phyloP scores from a whole-genome alignment of 2,329 filamentous ascomycete genomes.

The Pyricularia sp. region DNA sequence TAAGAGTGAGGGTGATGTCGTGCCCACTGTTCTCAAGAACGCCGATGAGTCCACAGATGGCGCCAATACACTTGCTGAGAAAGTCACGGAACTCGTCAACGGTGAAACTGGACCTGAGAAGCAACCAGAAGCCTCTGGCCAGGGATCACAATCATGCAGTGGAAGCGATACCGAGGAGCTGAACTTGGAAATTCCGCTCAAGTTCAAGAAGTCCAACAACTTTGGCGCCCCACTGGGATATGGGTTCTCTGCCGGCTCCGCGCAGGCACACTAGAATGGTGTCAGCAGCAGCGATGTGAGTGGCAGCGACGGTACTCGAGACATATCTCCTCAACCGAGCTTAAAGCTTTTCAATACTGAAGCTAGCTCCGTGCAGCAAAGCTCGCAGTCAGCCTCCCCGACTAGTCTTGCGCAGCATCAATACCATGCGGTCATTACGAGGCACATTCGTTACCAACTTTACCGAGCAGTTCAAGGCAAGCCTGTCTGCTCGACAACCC shows the following conservation, averaged over 20 bases:
- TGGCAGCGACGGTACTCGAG: neutral
- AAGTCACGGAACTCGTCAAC: neutral
- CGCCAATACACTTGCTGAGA: neutral
- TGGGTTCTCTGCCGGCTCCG: neutral
- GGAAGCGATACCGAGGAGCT: constrained; percentile 17
- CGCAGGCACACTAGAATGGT: constrained; percentile 2
- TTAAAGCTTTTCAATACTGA: neutral
- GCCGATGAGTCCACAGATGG: neutral
- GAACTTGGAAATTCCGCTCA: constrained; percentile 34
- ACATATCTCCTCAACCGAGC: neutral
- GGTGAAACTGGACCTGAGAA: constrained; percentile 3
- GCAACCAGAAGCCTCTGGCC: constrained; percentile 9
- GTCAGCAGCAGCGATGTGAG: neutral
- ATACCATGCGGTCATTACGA: neutral
- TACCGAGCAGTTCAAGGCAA: neutral
- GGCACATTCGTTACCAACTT: neutral
- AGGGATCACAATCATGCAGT: constrained; percentile 3
- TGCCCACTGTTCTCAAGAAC: constrained; percentile 32
- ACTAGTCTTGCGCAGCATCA: neutral
- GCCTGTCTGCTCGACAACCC: neutral
- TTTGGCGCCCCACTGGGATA: constrained; percentile 37
- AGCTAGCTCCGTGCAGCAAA: neutral
- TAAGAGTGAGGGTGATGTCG: constrained; percentile 24
- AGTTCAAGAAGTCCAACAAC: constrained; percentile 34
- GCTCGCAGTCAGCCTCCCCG: neutral